Evolutionary conservation across 2,329 filamentous ascomycete genomes (phyloP).

Genomic region (Biscogniauxia sp.): DNA sequence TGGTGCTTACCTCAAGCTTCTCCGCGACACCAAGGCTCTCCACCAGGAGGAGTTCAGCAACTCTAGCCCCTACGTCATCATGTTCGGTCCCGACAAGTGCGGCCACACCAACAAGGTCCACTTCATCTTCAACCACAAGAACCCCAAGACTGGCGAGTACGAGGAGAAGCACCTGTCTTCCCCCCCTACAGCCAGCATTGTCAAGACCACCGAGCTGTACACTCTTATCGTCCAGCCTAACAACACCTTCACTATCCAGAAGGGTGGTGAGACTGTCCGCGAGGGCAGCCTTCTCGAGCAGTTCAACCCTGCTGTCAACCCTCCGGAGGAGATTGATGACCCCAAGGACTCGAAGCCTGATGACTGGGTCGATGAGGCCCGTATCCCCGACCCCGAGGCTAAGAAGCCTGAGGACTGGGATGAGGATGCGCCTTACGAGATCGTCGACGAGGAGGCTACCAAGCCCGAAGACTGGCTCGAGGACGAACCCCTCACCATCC

Average conservation of each 20-base stretch:
- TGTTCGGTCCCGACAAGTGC: slow-evolving; percentile 99
- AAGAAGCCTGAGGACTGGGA: slow-evolving; percentile 99
- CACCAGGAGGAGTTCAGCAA: slow-evolving; percentile 98
- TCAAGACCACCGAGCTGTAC: slow-evolving; percentile 93
- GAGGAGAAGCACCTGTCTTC: slow-evolving; percentile 97
- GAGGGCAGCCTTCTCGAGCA: slow-evolving; percentile 90
- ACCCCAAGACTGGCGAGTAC: slow-evolving; percentile 98
- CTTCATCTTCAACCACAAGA: slow-evolving; percentile 99
- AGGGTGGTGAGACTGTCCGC: slow-evolving; percentile 87
- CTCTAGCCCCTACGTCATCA: slow-evolving; percentile 95
- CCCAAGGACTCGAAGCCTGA: slow-evolving; percentile 89
- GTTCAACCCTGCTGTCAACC: slow-evolving; percentile 92
- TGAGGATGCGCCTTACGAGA: slow-evolving; percentile 95
- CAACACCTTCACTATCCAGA: slow-evolving; percentile 90
- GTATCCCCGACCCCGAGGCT: slow-evolving; percentile 88
- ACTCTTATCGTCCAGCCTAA: slow-evolving; percentile 95
- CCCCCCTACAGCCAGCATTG: slow-evolving; percentile 80
- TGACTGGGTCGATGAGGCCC: slow-evolving; percentile 91
- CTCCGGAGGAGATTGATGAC: slow-evolving; percentile 91
- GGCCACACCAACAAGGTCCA: slow-evolving; percentile 97
- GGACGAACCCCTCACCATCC: slow-evolving; percentile 75
- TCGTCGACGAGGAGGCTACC: slow-evolving; percentile 87
- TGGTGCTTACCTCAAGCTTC: slow-evolving; percentile 98
- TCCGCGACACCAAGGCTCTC: slow-evolving; percentile 95
- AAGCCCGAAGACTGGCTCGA: slow-evolving; percentile 97